phyloP scores from a whole-genome alignment of 768 basidiomycete genomes.

The Boletus reticuloceps region DNA sequence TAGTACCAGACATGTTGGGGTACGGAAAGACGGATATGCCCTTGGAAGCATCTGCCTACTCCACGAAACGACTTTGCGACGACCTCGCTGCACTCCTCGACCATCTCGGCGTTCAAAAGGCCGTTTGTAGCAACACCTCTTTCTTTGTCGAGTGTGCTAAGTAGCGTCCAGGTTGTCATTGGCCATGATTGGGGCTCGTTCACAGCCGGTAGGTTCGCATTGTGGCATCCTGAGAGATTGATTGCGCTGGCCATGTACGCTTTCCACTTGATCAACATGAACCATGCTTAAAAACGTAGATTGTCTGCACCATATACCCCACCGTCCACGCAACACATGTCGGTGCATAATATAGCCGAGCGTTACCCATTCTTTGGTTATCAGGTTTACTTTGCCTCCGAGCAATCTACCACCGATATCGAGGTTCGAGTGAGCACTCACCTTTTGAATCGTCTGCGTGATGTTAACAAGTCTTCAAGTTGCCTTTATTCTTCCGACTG shows the following conservation, averaged over 20 bases:
- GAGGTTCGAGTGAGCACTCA: constrained; percentile 48
- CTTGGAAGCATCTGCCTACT: constrained; percentile 49
- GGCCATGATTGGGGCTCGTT: constrained; percentile 84
- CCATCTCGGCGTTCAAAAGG: constrained; percentile 46
- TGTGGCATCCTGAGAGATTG: constrained; percentile 69
- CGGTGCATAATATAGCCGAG: constrained; percentile 51
- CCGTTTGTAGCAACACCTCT: constrained; percentile 40
- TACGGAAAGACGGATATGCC: constrained; percentile 68
- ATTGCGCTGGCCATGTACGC: constrained; percentile 59
- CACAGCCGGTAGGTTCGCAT: constrained; percentile 61
- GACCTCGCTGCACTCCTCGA: constrained; percentile 71
- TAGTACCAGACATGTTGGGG: constrained; percentile 52
- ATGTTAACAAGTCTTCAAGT: constrained; percentile 27
- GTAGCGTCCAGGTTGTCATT: constrained; percentile 49
- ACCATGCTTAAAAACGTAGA: constrained; percentile 34
- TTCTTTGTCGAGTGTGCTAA: background rate
- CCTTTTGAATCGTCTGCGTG: background rate
- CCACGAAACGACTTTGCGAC: constrained; percentile 54
- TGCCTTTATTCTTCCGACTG: constrained; percentile 16
- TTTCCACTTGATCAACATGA: background rate
- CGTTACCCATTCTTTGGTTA: constrained; percentile 61
- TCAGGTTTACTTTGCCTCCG: constrained; percentile 62
- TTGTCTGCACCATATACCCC: constrained; percentile 68
- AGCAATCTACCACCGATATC: constrained; percentile 50
- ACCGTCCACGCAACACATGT: constrained; percentile 45